Conservation (phyloP, 306 rosid genomes). For the Gastrolobium bilobum region DNA sequence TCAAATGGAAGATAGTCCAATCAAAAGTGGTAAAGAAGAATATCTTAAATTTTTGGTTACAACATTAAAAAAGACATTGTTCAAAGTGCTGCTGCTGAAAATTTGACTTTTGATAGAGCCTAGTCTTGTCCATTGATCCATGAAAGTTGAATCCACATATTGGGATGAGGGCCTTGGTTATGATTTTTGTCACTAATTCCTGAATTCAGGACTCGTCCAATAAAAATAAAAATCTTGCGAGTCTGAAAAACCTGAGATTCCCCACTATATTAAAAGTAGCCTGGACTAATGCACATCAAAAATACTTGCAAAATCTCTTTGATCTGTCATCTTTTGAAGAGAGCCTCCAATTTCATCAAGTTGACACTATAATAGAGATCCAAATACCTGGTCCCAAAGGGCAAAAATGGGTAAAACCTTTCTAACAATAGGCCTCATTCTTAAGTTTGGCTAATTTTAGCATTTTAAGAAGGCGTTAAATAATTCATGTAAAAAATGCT, state of each 20-base stretch:
- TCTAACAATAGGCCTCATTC: background rate
- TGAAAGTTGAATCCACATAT: background rate
- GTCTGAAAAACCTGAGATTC: background rate
- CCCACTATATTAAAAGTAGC: background rate
- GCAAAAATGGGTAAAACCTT: background rate
- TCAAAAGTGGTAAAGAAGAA: background rate
- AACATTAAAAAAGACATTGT: no score
- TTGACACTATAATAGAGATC: background rate
- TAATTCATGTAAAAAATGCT: conserved; percentile 21
- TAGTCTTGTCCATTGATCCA: background rate
- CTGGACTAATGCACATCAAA: background rate
- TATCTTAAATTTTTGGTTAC: no score
- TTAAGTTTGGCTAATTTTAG: background rate
- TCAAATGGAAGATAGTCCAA: background rate
- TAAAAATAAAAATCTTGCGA: background rate
- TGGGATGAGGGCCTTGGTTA: background rate
- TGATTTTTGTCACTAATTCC: background rate
- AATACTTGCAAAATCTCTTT: background rate
- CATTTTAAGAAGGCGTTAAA: background rate
- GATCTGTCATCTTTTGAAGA: background rate
- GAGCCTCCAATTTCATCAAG: background rate
- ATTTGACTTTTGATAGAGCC: background rate
- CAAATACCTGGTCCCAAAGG: background rate
- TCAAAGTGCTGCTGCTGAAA: no score
- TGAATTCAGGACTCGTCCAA: background rate